These are phyloP conservation scores for Daldinia sp. DNA, from an alignment of 2,329 filamentous ascomycete species.

Conservation along the genomic window DNA sequence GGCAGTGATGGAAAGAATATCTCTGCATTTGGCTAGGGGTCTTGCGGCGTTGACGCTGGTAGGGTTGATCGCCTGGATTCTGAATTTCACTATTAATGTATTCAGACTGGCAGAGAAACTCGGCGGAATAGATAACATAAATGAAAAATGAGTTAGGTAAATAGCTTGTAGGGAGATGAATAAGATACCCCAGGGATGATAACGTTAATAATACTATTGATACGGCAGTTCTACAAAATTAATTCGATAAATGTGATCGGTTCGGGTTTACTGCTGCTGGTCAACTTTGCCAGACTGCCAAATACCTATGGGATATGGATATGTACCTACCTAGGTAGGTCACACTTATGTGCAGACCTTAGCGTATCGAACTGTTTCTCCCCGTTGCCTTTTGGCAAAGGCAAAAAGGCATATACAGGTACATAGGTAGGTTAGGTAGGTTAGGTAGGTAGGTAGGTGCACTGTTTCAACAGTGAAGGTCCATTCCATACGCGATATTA, in stretches of 20 bases:
- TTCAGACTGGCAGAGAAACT: conserved; percentile 72
- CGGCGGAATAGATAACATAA: conserved; percentile 60
- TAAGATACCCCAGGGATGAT: conserved; percentile 32
- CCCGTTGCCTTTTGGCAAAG: too few species aligned
- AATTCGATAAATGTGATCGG: not conserved
- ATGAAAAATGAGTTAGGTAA: conserved; percentile 41
- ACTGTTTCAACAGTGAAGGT: too few species aligned
- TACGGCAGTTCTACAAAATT: not conserved
- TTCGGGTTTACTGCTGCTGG: too few species aligned
- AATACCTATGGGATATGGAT: too few species aligned
- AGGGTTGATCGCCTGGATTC: conserved; percentile 86
- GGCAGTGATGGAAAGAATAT: conserved; percentile 60
- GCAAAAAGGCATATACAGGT: too few species aligned
- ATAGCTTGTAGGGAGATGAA: conserved; percentile 15
- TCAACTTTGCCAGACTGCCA: too few species aligned
- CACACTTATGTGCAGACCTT: too few species aligned
- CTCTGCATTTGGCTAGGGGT: conserved; percentile 68
- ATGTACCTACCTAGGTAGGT: too few species aligned
- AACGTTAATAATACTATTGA: not conserved
- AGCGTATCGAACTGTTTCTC: too few species aligned
- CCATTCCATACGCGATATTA: too few species aligned
- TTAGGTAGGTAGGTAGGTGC: too few species aligned
- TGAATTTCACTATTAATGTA: conserved; percentile 88
- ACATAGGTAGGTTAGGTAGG: too few species aligned
- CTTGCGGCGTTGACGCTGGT: conserved; percentile 82